Conservation (phyloP, 106 monocot genomes). For the Phalaenopsis aphrodite region DNA sequence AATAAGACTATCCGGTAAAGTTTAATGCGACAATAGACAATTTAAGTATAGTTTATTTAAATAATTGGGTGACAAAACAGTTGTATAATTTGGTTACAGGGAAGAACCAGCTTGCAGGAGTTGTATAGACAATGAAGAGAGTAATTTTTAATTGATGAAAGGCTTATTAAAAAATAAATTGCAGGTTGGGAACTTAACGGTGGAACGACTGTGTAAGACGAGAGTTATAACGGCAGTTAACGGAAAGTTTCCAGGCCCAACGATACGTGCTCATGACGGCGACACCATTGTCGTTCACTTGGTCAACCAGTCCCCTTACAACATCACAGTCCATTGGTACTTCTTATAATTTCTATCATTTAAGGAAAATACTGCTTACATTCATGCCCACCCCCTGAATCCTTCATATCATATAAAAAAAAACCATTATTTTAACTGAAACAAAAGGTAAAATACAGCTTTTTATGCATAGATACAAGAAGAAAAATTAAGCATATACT, state of each 20-base stretch:
- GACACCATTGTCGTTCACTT: constrained; percentile 44
- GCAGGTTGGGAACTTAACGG: constrained; percentile 24
- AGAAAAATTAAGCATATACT: too few species aligned
- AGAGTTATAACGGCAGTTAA: constrained; percentile 37
- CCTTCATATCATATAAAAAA: too few species aligned
- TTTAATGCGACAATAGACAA: too few species aligned
- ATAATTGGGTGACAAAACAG: neutral
- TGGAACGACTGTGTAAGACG: constrained; percentile 15
- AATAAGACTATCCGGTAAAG: too few species aligned
- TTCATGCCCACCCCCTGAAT: too few species aligned
- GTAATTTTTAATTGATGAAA: too few species aligned
- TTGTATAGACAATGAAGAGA: too few species aligned
- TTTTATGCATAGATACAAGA: too few species aligned
- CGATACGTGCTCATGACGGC: constrained; percentile 35
- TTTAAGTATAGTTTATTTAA: neutral
- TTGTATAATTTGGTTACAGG: neutral
- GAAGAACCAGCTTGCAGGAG: too few species aligned
- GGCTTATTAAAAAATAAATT: too few species aligned
- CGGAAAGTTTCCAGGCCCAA: constrained; percentile 41
- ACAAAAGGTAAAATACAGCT: too few species aligned
- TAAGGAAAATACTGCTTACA: neutral
- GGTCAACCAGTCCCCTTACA: constrained; percentile 52
- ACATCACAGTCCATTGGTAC: constrained; percentile 60
- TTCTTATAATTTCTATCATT: neutral
- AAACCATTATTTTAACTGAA: too few species aligned